phyloP scores from a whole-genome alignment of 78 protist species.

The Paulinella micropora region DNA sequence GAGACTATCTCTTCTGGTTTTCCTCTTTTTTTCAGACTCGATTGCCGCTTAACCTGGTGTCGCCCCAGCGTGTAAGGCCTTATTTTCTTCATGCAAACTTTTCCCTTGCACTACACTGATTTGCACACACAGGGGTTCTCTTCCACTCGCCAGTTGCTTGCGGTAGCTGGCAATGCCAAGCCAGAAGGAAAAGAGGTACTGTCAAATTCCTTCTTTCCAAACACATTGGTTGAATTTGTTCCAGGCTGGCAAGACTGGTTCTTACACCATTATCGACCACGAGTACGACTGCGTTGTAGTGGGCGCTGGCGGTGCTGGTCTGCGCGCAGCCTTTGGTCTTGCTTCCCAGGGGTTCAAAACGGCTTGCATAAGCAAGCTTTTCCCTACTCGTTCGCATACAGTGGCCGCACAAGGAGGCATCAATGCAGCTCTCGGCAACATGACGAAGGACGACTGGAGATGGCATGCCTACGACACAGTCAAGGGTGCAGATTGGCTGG shows the following conservation, averaged over 20 bases:
- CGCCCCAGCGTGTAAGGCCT: too few species aligned
- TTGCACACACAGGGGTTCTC: not conserved
- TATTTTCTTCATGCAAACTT: not conserved
- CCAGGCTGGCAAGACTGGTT: not conserved
- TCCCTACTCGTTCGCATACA: constrained; percentile 98
- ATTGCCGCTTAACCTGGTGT: too few species aligned
- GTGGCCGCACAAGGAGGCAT: constrained; percentile 96
- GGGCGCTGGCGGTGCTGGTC: constrained; percentile 99
- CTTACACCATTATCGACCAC: constrained; percentile 82
- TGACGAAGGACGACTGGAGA: constrained; percentile 91
- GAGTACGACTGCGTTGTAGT: constrained; percentile 89
- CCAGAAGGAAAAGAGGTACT: not conserved
- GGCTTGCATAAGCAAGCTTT: constrained; percentile 89
- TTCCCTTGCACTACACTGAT: not conserved
- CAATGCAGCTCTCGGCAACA: constrained; percentile 95
- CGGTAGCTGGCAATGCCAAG: not conserved
- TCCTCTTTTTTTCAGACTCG: too few species aligned
- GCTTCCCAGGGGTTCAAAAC: constrained; percentile 76
- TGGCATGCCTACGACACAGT: constrained; percentile 97
- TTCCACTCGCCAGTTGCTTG: not conserved
- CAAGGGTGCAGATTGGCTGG: constrained; percentile 56
- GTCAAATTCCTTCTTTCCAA: not conserved
- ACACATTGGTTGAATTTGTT: not conserved
- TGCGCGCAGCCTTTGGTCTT: constrained; percentile 79
- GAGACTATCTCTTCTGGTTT: too few species aligned